Evolutionary conservation across 208 protist genomes (phyloP), one percentile per base, ranked within the genome.

Genomic region (Wallacemonas sp.): DNA sequence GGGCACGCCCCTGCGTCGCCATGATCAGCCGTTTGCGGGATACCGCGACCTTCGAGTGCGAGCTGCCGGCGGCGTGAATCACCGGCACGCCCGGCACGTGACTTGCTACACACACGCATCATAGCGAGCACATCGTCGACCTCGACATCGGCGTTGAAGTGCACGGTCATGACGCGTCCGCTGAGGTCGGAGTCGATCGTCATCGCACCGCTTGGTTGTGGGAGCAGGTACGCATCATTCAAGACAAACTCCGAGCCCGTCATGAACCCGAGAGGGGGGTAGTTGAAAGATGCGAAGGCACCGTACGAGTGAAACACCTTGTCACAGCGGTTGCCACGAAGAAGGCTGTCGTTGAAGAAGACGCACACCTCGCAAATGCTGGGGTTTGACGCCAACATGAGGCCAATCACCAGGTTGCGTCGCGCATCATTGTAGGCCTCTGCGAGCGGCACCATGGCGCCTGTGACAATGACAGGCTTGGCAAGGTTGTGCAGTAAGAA

Each of bases 391-490:
- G 93, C 93, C 36, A 97, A 66, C 66, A 96, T 95, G 50, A 97
- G 83, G 21, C 90, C 63, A 2, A 91, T 81, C 10, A 96, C 62
- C 10, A 96, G 36, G 71, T 97, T 97, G 21, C 81, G 79, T 6
- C 82, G 69, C 0, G 87, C 93, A 67, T 98, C 97, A 54, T 78
- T 97, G 69, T 92, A 95, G 0, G 85, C 63, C 37, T 98, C 81
- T 29, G 67, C 83, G 36, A 98, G 71, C 0, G 97, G 92, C 41
- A 98, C 81, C 74, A 97, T 95, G 6, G 92, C 86, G 4, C 98
- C 98, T 21, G 98, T 99, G 8, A 99, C 57, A 33, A 99, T 84
- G 27, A 99, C 97, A 0, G 97, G 80, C 79, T 99, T 99, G 30
- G 76, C 81, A 1, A 99, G 78, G 76, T 99, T 98, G 67, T 95